Evolutionary conservation across 225 moss, liverwort and hornwort genomes (phyloP).

Genomic region (Lunularia cruciata): DNA sequence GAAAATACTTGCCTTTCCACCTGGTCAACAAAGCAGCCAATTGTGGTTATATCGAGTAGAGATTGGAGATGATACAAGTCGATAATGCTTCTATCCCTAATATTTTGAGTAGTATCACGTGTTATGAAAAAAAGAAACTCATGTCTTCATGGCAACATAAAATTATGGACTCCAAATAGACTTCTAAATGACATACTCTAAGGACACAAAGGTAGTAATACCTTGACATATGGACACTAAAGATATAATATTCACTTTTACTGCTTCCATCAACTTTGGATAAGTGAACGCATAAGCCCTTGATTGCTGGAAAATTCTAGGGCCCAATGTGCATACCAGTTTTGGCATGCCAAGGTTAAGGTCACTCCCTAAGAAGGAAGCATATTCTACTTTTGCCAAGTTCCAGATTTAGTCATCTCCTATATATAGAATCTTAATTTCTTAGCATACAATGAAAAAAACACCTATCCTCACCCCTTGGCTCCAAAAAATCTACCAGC

Average conservation of each 20-base stretch:
- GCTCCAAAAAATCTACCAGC: no score
- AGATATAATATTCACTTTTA: not conserved
- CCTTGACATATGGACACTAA: not conserved
- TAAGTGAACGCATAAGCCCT: not conserved
- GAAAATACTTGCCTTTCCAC: no score
- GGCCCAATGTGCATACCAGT: constrained; percentile 14
- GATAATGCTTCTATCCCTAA: no score
- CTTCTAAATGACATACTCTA: not conserved
- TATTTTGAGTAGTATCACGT: no score
- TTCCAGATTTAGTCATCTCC: not conserved
- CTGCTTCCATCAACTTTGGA: not conserved
- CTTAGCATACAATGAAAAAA: no score
- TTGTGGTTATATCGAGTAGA: no score
- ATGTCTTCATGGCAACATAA: no score
- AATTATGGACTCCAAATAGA: not conserved
- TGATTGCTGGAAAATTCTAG: constrained; percentile 18
- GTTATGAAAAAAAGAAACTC: no score
- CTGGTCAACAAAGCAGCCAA: no score
- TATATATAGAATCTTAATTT: no score
- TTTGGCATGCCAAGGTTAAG: constrained; percentile 17
- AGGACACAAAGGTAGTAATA: not conserved
- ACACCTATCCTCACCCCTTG: no score
- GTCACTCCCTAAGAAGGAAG: not conserved
- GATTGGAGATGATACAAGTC: no score
- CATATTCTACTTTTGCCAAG: not conserved